These are phyloP conservation scores for Aristolochia contorta DNA, from an alignment of 164 flowering plant genomes.

Conservation along the genomic window DNA sequence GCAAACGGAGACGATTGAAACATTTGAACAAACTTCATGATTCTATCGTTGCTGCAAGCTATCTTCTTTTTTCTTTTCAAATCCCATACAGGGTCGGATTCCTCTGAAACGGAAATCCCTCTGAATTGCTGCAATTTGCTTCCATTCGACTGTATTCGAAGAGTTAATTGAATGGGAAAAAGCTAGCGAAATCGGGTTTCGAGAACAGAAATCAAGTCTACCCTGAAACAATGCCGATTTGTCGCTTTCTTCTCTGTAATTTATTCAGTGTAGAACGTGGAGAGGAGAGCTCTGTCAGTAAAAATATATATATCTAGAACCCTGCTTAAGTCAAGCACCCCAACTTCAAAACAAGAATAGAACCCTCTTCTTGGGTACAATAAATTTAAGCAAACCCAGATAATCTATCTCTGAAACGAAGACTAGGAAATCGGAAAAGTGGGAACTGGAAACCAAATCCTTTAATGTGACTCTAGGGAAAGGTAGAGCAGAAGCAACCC, in stretches of 20 bases:
- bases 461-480: background rate
- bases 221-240: background rate
- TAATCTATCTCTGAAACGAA: no score
- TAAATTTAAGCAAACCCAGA: background rate
- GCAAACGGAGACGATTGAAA: no score
- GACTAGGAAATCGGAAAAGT: no score
- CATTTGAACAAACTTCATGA: no score
- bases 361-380: slow-evolving; percentile 5
- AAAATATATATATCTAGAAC: background rate
- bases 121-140: no score
- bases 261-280: background rate
- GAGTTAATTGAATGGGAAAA: background rate
- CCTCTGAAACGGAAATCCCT: no score
- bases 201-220: slow-evolving; percentile 2
- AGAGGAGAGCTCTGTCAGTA: background rate
- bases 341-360: slow-evolving; percentile 8
- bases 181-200: background rate
- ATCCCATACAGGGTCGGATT: no score
- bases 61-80: no score
- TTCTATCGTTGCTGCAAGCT: no score
- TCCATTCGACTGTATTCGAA: no score
- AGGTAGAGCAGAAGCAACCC: background rate
- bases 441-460: background rate
- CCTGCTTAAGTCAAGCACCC: background rate
- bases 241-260: background rate